phyloP scores from a whole-genome alignment of 2,329 filamentous ascomycete genomes.

The Macroventuria anomochaeta region DNA sequence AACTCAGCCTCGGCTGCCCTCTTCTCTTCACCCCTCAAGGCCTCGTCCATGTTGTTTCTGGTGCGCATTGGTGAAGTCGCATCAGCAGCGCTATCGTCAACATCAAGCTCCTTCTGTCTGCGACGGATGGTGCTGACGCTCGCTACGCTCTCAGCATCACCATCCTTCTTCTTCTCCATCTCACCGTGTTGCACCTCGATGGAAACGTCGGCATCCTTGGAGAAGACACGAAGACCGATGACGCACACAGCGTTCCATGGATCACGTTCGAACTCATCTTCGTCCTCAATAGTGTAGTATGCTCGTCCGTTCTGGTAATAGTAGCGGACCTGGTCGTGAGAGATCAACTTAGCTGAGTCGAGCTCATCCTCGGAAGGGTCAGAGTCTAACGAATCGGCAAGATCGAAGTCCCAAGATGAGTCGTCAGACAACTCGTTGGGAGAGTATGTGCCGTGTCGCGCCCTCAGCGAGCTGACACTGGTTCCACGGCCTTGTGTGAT shows the following conservation, averaged over 20 bases:
- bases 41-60: slow-evolving; percentile 38
- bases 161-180: slow-evolving; percentile 28
- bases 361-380: slow-evolving; percentile 34
- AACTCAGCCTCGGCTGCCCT: slow-evolving; percentile 21
- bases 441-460: slow-evolving; percentile 38
- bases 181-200: slow-evolving; percentile 59
- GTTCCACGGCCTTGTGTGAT: slow-evolving; percentile 38
- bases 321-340: slow-evolving; percentile 19
- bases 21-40: slow-evolving; percentile 26
- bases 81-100: slow-evolving; percentile 51
- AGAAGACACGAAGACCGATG: slow-evolving; percentile 65
- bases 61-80: slow-evolving; percentile 47
- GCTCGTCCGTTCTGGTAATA: slow-evolving; percentile 27
- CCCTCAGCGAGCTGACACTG: slow-evolving; percentile 40
- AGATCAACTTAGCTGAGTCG: slow-evolving; percentile 16
- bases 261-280: slow-evolving; percentile 56
- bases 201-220: slow-evolving; percentile 57
- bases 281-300: slow-evolving; percentile 41
- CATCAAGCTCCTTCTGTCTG: slow-evolving; percentile 48
- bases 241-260: slow-evolving; percentile 69
- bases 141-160: slow-evolving; percentile 36
- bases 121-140: slow-evolving; percentile 22
- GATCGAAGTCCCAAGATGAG: slow-evolving; percentile 51
- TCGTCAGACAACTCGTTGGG: slow-evolving; percentile 46
- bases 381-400: slow-evolving; percentile 46